phyloP scores from a whole-genome alignment of 2,329 filamentous ascomycete species.

The Aspergillus sojae region DNA sequence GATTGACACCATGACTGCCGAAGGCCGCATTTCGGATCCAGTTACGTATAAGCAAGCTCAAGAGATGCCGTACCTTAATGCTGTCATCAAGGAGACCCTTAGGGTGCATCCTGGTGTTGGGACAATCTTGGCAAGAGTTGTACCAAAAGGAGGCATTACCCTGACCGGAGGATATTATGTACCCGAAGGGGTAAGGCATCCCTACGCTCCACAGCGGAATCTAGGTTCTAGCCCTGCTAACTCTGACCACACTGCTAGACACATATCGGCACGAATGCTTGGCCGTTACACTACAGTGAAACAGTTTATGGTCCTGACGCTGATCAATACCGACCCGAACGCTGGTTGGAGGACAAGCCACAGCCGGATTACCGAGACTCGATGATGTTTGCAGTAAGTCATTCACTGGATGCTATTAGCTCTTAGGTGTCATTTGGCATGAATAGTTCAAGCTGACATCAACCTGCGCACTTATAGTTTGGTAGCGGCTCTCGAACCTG shows the following conservation, averaged over 20 bases:
- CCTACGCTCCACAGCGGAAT: background rate
- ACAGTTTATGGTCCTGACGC: slow-evolving; percentile 3
- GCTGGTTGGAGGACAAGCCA: background rate
- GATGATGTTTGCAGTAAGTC: slow-evolving; percentile 2
- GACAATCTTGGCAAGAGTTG: background rate
- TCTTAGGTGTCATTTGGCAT: background rate
- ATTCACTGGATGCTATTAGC: background rate
- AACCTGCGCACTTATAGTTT: background rate
- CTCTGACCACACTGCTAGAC: background rate
- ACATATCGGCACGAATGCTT: background rate
- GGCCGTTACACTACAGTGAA: background rate
- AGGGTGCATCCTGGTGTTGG: slow-evolving; percentile 40
- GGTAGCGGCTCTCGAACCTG: slow-evolving; percentile 27
- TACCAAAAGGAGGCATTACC: slow-evolving; percentile 1
- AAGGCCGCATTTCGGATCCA: slow-evolving; percentile 11
- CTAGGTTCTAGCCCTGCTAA: background rate
- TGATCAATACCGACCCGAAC: background rate
- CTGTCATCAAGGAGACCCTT: slow-evolving; percentile 30
- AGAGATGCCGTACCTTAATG: slow-evolving; percentile 29
- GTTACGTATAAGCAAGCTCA: slow-evolving; percentile 21
- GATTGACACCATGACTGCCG: slow-evolving; percentile 19
- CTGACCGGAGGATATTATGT: background rate
- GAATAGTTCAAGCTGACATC: background rate
- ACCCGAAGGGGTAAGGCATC: background rate
- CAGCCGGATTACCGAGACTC: background rate